A percentile compares a stretch with the other conserved stretches of the same genome.
These are phyloP conservation scores for Candida andamanensis DNA, from an alignment of 805 yeast genomes.

Conservation along the genomic window DNA sequence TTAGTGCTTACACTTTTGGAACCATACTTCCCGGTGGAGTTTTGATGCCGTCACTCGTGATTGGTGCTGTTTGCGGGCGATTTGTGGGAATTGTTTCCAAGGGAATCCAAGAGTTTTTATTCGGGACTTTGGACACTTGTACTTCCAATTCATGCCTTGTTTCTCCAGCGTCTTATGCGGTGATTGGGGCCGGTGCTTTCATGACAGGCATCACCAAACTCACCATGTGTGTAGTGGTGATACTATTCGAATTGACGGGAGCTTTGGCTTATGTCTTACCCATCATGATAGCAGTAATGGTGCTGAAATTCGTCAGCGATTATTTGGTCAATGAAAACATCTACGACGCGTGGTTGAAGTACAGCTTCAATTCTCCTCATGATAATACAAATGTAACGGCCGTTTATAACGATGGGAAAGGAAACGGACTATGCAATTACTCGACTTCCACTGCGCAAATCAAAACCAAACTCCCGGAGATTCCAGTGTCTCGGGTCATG, in stretches of 20 bases:
- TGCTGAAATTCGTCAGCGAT: conserved; percentile 70
- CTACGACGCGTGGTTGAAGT: conserved; percentile 47
- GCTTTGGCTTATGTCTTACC: conserved; percentile 82
- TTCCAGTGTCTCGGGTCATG: conserved; percentile 24
- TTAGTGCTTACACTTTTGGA: conserved; percentile 70
- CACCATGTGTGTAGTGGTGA: conserved; percentile 75
- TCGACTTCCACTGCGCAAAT: conserved; percentile 22
- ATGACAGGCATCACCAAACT: conserved; percentile 76
- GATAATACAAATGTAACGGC: neutral
- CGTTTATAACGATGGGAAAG: conserved; percentile 29
- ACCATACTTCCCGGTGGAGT: conserved; percentile 65
- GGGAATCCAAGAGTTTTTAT: conserved; percentile 36
- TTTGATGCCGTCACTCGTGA: conserved; percentile 55
- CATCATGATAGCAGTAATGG: conserved; percentile 77
- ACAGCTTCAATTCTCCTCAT: conserved; percentile 21
- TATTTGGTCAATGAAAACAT: conserved; percentile 53
- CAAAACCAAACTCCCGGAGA: conserved; percentile 30
- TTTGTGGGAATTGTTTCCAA: conserved; percentile 50
- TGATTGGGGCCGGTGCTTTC: conserved; percentile 83
- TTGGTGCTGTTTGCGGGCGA: conserved; percentile 60
- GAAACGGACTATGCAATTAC: conserved; percentile 33
- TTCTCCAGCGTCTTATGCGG: conserved; percentile 84
- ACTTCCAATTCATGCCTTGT: conserved; percentile 51
- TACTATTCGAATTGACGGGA: conserved; percentile 79
- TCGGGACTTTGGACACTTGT: conserved; percentile 32